These are phyloP conservation scores for Zygoascus ofunaensis DNA, from an alignment of 805 yeast genomes.

Conservation along the genomic window DNA sequence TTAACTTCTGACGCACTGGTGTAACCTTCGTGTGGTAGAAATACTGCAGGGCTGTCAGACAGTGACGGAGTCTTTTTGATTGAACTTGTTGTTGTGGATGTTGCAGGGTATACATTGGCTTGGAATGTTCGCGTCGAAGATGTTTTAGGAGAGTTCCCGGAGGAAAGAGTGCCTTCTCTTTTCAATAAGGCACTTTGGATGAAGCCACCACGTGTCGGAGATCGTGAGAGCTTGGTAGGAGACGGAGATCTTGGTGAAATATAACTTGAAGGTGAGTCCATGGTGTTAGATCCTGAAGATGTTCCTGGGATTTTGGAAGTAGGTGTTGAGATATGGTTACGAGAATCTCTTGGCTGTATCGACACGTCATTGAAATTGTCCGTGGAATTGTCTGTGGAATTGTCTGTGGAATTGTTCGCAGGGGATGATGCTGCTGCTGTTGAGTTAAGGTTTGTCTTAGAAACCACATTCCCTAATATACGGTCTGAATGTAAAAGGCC, in stretches of 20 bases:
- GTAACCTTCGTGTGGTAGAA: not conserved
- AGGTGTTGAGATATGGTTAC: not conserved
- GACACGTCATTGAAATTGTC: not conserved
- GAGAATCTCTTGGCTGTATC: not conserved
- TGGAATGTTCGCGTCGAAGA: constrained; percentile 2
- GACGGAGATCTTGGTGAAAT: not conserved
- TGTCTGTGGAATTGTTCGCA: too few relatives aligned
- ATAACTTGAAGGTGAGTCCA: not conserved
- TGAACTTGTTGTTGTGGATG: not conserved
- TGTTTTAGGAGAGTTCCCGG: constrained; percentile 1
- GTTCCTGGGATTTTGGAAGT: not conserved
- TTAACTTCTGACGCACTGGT: not conserved
- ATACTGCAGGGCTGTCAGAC: not conserved
- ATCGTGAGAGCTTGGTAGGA: constrained; percentile 8
- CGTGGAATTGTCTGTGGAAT: not conserved
- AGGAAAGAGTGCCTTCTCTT: constrained; percentile 16
- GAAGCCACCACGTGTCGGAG: constrained; percentile 20
- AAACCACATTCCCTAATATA: not conserved
- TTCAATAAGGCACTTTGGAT: constrained; percentile 23
- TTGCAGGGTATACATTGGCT: not conserved
- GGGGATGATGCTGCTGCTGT: too few relatives aligned
- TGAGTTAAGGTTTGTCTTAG: too few relatives aligned
- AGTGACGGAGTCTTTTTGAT: not conserved
- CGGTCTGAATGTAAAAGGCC: not conserved
- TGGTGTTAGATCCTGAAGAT: not conserved